phyloP scores from a whole-genome alignment of 1,139 yeast species.

The Lodderomyces theae region DNA sequence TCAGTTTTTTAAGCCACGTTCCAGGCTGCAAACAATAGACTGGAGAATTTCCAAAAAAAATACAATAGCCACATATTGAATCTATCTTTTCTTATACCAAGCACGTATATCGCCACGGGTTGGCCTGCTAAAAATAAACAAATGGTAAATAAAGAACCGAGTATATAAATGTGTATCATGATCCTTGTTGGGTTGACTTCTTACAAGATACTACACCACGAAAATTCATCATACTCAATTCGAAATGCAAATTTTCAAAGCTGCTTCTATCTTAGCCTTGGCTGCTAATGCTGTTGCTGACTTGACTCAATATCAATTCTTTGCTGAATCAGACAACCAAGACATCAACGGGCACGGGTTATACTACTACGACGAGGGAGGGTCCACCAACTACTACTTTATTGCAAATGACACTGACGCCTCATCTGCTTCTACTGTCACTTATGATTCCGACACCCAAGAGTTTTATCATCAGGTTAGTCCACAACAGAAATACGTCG shows the following conservation, averaged over 20 bases:
- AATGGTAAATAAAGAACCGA: too few relatives aligned
- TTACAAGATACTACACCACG: too few relatives aligned
- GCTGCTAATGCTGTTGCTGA: constrained; percentile 23
- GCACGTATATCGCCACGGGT: too few relatives aligned
- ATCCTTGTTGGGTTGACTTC: too few relatives aligned
- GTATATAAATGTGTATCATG: too few relatives aligned
- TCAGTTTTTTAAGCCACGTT: too few relatives aligned
- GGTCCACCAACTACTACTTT: constrained; percentile 49
- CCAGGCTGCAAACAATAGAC: too few relatives aligned
- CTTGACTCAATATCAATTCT: constrained; percentile 16
- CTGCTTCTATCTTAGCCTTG: constrained; percentile 16
- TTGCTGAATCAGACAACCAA: constrained; percentile 22
- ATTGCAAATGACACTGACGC: constrained; percentile 14
- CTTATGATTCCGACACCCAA: constrained; percentile 37
- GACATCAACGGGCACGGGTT: constrained; percentile 29
- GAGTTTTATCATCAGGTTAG: constrained; percentile 2
- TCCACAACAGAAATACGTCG: background rate
- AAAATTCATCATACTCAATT: background rate
- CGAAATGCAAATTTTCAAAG: constrained; percentile 13
- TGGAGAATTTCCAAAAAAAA: too few relatives aligned
- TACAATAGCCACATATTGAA: too few relatives aligned
- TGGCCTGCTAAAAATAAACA: background rate
- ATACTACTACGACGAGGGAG: constrained; percentile 48
- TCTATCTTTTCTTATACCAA: too few relatives aligned
- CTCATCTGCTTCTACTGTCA: constrained; percentile 18